Percentiles rank a stretch among this genome's conserved stretches.
Evolutionary conservation across 1,139 yeast species (phyloP).

Genomic region (Blastobotrys indianensis): DNA sequence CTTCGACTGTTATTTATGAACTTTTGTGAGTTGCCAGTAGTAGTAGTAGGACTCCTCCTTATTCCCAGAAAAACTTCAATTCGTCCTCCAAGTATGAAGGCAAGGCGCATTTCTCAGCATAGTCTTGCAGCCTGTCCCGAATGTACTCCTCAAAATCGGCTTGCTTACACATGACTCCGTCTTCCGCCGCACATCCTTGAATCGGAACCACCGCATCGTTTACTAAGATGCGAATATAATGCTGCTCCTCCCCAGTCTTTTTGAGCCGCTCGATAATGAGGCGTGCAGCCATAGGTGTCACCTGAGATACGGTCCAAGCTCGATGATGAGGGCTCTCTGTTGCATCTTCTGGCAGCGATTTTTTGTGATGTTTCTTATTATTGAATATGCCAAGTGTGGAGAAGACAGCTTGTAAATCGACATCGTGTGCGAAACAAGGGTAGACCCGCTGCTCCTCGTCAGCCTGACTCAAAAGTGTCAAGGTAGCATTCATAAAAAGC

Average conservation of each 20-base stretch:
- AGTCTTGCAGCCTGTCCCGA: slow-evolving; percentile 2
- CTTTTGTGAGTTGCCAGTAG: not conserved
- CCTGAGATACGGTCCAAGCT: slow-evolving; percentile 28
- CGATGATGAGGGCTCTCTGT: not conserved
- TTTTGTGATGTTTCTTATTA: not conserved
- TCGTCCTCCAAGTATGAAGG: slow-evolving; percentile 2
- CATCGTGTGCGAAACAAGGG: slow-evolving; percentile 49
- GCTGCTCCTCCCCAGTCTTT: slow-evolving; percentile 21
- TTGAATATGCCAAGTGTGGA: slow-evolving; percentile 43
- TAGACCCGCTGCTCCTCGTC: slow-evolving; percentile 27
- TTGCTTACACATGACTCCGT: slow-evolving; percentile 35
- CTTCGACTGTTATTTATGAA: not conserved
- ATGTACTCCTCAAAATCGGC: slow-evolving; percentile 10
- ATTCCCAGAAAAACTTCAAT: slow-evolving; percentile 11
- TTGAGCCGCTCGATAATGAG: slow-evolving; percentile 44
- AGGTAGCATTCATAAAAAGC: slow-evolving; percentile 45
- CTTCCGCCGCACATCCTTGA: slow-evolving; percentile 43
- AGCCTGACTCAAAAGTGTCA: slow-evolving; percentile 40
- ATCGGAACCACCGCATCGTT: slow-evolving; percentile 56
- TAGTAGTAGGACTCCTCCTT: not conserved
- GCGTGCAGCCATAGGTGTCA: slow-evolving; percentile 52
- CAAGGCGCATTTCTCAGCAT: slow-evolving; percentile 4
- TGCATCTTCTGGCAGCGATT: not conserved
- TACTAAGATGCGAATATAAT: slow-evolving; percentile 41
- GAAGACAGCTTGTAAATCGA: slow-evolving; percentile 43